Conservation (phyloP, 139 green algal species). For the Astrephomene gubernaculifera region DNA sequence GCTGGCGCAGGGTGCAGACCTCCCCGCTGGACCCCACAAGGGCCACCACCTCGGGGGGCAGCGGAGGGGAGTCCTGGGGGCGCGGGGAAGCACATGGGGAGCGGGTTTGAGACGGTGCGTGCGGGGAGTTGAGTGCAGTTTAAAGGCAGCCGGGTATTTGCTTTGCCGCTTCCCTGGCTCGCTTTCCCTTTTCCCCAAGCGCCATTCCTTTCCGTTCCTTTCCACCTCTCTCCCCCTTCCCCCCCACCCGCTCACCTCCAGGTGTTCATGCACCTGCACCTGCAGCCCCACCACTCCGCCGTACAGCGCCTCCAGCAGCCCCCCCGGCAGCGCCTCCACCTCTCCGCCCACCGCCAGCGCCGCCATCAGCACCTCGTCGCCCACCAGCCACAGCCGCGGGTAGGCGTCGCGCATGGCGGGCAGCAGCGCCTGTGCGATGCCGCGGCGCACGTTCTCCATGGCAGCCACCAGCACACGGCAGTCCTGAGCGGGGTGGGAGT, state of each 20-base stretch:
- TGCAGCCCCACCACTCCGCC: constrained; percentile 37
- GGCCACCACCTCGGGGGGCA: constrained; percentile 27
- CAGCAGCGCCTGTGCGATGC: constrained; percentile 13
- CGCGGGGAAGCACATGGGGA: neutral
- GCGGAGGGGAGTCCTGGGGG: constrained; percentile 1
- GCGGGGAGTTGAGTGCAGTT: neutral
- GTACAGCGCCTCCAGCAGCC: constrained; percentile 41
- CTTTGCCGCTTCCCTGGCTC: no score
- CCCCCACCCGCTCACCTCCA: neutral
- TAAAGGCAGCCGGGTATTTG: no score
- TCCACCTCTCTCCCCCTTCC: neutral
- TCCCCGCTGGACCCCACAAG: constrained; percentile 37
- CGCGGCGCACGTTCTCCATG: constrained; percentile 10
- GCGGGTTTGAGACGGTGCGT: neutral
- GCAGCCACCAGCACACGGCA: constrained; percentile 22
- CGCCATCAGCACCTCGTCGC: constrained; percentile 52
- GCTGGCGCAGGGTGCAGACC: constrained; percentile 15
- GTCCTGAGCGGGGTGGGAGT: neutral
- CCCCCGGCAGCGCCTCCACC: constrained; percentile 23
- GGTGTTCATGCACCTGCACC: neutral
- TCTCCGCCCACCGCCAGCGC: constrained; percentile 40
- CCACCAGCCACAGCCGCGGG: constrained; percentile 49
- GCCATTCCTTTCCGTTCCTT: no score
- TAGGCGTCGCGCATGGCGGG: constrained; percentile 32
- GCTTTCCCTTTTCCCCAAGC: no score